Evolutionary conservation across 495 filamentous ascomycete species (phyloP).

Genomic region (Neurospora discreta): DNA sequence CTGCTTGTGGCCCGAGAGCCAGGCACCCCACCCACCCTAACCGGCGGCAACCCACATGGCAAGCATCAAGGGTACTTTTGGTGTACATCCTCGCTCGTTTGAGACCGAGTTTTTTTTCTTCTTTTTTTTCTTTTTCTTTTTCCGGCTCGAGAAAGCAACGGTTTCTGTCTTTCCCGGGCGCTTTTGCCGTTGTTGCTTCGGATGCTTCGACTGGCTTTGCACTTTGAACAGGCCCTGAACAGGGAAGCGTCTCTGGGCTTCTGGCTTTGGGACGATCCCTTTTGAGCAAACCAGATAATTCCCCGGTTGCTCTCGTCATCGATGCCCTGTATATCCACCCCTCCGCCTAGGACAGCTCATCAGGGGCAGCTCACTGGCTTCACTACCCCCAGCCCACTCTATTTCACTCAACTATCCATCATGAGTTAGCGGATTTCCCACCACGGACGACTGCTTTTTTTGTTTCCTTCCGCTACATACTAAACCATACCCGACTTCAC

Average conservation of each 20-base stretch:
- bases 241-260: not conserved
- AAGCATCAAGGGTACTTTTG: constrained; percentile 28
- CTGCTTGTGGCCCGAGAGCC: constrained; percentile 6
- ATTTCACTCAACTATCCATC: constrained; percentile 12
- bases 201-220: not conserved
- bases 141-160: constrained; percentile 6
- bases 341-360: constrained; percentile 16
- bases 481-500: not conserved
- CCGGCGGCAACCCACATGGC: constrained; percentile 37
- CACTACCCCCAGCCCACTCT: constrained; percentile 15
- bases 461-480: constrained; percentile 9
- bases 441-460: constrained; percentile 11
- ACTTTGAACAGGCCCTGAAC: not conserved
- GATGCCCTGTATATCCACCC: constrained; percentile 21
- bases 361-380: constrained; percentile 7
- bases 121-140: constrained; percentile 8
- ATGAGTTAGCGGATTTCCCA: constrained; percentile 23
- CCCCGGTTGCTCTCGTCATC: constrained; percentile 20
- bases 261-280: constrained; percentile 10
- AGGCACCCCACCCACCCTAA: constrained; percentile 13
- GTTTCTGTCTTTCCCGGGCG: constrained; percentile 2
- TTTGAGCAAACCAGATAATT: constrained; percentile 12
- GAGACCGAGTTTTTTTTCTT: constrained; percentile 11
- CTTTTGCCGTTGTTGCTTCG: not conserved
- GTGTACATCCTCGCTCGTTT: not conserved